Evolutionary conservation across 2,329 filamentous ascomycete genomes (phyloP).

Genomic region (Clarireedia paspali): DNA sequence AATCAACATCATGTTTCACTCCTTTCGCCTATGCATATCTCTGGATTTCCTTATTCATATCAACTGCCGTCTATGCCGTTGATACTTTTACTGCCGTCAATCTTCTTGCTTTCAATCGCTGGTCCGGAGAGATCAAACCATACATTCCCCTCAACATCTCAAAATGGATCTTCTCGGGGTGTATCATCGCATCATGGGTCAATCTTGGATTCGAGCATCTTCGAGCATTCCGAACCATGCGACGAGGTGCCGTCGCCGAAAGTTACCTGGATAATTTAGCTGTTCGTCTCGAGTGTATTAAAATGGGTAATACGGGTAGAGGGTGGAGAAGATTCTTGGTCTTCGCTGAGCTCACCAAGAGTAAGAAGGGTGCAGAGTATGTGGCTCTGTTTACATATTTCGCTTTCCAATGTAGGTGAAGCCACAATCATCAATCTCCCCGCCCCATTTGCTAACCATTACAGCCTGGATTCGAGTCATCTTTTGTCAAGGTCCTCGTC

Average conservation of each 20-base stretch:
- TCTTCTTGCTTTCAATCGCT: conserved; percentile 78
- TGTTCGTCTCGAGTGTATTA: conserved; percentile 73
- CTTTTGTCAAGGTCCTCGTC: conserved; percentile 84
- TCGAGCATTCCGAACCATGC: conserved; percentile 73
- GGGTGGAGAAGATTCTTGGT: conserved; percentile 80
- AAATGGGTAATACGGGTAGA: conserved; percentile 58
- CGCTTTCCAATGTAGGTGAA: conserved; percentile 49
- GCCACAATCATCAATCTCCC: conserved; percentile 5
- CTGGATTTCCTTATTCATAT: conserved; percentile 71
- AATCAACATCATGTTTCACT: conserved; percentile 68
- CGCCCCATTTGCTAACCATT: conserved; percentile 10
- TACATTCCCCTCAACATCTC: conserved; percentile 68
- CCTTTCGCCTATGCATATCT: conserved; percentile 78
- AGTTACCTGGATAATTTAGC: conserved; percentile 87
- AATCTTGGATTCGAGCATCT: conserved; percentile 76
- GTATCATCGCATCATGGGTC: conserved; percentile 84
- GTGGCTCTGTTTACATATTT: conserved; percentile 67
- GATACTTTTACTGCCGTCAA: conserved; percentile 94
- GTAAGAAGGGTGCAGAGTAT: conserved; percentile 66
- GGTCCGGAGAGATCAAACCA: conserved; percentile 78
- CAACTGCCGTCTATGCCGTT: conserved; percentile 76
- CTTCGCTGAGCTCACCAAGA: conserved; percentile 64
- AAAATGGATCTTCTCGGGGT: conserved; percentile 91
- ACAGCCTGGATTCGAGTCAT: conserved; percentile 80
- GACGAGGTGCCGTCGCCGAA: conserved; percentile 77